A percentile compares a stretch with the other conserved stretches of the same genome.
These are phyloP conservation scores for Malassezia pachydermatis DNA, from an alignment of 1,284 basidiomycete genomes.

Conservation along the genomic window DNA sequence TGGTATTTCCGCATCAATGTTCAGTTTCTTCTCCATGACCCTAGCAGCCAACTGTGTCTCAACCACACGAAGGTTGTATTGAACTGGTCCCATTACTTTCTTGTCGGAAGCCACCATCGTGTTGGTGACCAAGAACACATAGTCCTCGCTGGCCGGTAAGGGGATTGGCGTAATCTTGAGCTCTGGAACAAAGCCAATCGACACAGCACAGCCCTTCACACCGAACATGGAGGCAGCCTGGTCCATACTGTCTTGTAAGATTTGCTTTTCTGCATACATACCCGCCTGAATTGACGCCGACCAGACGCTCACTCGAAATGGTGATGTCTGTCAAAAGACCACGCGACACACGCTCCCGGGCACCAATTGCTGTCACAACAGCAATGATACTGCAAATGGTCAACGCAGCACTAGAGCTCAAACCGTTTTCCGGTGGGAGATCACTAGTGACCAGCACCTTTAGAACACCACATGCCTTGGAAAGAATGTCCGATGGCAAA, in stretches of 20 bases:
- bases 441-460: slow-evolving; percentile 41
- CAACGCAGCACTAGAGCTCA: slow-evolving; percentile 44
- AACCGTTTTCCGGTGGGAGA: slow-evolving; percentile 37
- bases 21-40: slow-evolving; percentile 20
- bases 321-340: slow-evolving; percentile 42
- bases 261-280: too few relatives aligned
- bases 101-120: slow-evolving; percentile 43
- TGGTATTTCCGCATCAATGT: slow-evolving; percentile 5
- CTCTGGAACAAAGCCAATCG: slow-evolving; percentile 38
- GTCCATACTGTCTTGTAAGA: too few relatives aligned
- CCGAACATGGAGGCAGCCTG: slow-evolving; percentile 43
- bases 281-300: slow-evolving; percentile 45
- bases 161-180: slow-evolving; percentile 23
- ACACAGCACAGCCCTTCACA: slow-evolving; percentile 33
- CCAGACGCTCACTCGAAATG: slow-evolving; percentile 38
- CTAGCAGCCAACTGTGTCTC: slow-evolving; percentile 39
- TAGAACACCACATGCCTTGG: slow-evolving; percentile 17
- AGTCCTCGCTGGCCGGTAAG: slow-evolving; percentile 23
- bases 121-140: slow-evolving; percentile 41
- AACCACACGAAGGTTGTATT: slow-evolving; percentile 45
- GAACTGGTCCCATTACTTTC: slow-evolving; percentile 42
- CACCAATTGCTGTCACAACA: slow-evolving; percentile 38
- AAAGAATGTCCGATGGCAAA: slow-evolving; percentile 17
- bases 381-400: slow-evolving; percentile 39
- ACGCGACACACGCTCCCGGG: slow-evolving; percentile 26